Percentiles rank a stretch among this genome's conserved stretches.
Evolutionary conservation across 306 rosid species (phyloP).

Genomic region (Castanea sativa): DNA sequence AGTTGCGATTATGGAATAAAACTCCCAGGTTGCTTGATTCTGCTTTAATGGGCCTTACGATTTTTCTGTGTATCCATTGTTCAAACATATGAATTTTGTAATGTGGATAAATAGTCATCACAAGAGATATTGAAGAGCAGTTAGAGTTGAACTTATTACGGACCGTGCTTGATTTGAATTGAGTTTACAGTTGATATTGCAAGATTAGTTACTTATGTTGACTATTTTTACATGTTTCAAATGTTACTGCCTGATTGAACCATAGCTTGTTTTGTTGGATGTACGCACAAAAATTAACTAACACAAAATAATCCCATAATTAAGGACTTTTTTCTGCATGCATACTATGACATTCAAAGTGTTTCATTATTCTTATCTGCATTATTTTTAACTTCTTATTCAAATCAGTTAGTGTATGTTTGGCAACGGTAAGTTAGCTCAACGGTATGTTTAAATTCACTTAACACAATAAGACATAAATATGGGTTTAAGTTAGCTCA

Average conservation of each 20-base stretch:
- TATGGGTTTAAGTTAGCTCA: fast-evolving
- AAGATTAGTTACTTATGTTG: not conserved
- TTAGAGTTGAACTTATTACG: not conserved
- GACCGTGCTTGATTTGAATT: not conserved
- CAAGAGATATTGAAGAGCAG: not conserved
- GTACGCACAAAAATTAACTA: too few species aligned
- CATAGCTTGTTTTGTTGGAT: too few species aligned
- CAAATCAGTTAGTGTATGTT: too few species aligned
- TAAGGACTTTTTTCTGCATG: too few species aligned
- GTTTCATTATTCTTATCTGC: too few species aligned
- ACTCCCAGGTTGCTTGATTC: not conserved
- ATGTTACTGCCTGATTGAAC: too few species aligned
- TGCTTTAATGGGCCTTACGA: not conserved
- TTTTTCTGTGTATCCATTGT: not conserved
- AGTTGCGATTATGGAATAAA: constrained; percentile 2
- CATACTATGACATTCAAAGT: too few species aligned
- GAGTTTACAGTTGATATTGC: not conserved
- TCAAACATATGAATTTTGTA: not conserved
- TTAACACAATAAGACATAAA: too few species aligned
- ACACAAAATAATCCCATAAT: too few species aligned
- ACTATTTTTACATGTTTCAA: not conserved
- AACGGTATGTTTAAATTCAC: too few species aligned
- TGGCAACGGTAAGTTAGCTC: too few species aligned
- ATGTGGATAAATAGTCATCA: not conserved
- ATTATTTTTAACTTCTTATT: too few species aligned